Evolutionary conservation across 2,329 filamentous ascomycete genomes (phyloP).

Genomic region (Pestalotiopsis fici): DNA sequence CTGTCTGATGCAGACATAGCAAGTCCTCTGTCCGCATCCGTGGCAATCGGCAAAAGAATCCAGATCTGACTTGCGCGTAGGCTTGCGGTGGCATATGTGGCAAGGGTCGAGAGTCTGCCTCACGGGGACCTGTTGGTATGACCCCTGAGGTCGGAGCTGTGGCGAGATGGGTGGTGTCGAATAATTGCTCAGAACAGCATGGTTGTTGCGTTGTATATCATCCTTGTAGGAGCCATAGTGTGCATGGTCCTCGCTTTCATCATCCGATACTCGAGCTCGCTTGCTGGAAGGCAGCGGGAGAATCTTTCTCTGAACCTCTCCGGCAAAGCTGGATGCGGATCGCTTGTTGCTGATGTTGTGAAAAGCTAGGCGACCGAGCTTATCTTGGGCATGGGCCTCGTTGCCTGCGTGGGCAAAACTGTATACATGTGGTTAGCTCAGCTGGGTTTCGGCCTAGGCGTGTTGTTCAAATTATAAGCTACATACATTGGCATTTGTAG

Average conservation of each 20-base stretch:
- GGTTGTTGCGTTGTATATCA: neutral
- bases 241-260: slow-evolving; percentile 17
- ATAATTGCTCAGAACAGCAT: slow-evolving; percentile 15
- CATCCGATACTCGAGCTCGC: slow-evolving; percentile 22
- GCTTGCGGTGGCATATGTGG: slow-evolving; percentile 68
- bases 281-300: slow-evolving; percentile 28
- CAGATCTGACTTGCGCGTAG: slow-evolving; percentile 65
- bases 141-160: slow-evolving; percentile 10
- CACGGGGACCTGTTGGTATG: slow-evolving; percentile 17
- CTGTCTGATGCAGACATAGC: slow-evolving; percentile 68
- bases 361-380: slow-evolving; percentile 23
- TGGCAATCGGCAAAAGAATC: slow-evolving; percentile 67
- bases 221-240: slow-evolving; percentile 1
- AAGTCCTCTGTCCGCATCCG: slow-evolving; percentile 62
- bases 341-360: slow-evolving; percentile 4
- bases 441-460: slow-evolving; percentile 5
- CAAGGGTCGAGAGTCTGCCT: slow-evolving; percentile 51
- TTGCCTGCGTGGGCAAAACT: slow-evolving; percentile 17
- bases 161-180: slow-evolving; percentile 13
- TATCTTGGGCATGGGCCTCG: slow-evolving; percentile 17
- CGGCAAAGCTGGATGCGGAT: slow-evolving; percentile 3
- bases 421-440: slow-evolving; percentile 21
- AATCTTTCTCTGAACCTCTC: slow-evolving; percentile 25
- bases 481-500: slow-evolving; percentile 27
- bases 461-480: neutral